Conservation (phyloP, 495 filamentous ascomycete species). For the Neurospora discreta region DNA sequence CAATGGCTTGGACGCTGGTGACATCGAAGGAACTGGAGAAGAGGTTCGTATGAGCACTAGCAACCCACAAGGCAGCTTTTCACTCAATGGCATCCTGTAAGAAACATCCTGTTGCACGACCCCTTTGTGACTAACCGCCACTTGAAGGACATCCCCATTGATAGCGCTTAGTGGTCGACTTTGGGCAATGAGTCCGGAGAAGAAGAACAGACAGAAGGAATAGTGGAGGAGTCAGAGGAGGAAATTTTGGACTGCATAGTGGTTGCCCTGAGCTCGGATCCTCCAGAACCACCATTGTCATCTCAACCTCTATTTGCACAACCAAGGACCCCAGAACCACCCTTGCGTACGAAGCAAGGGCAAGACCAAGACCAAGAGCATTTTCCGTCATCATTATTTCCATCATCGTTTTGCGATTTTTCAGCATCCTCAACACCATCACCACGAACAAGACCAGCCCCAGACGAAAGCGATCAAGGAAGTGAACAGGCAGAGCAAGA, state of each 20-base stretch:
- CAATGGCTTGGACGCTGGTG: background rate
- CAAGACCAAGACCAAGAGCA: background rate
- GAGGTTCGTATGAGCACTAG: background rate
- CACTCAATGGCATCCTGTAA: background rate
- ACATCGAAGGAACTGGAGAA: background rate
- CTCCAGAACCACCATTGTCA: background rate
- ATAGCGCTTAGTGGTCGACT: slow-evolving; percentile 8
- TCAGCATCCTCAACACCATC: background rate
- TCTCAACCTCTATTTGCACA: background rate
- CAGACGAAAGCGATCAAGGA: background rate
- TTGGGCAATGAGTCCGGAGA: slow-evolving; percentile 1
- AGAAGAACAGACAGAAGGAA: background rate
- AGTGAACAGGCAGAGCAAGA: background rate
- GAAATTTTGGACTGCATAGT: background rate
- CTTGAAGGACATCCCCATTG: slow-evolving; percentile 5
- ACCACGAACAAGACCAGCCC: background rate
- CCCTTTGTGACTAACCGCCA: background rate
- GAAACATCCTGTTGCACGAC: background rate
- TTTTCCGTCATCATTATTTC: background rate
- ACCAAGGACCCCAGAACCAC: background rate
- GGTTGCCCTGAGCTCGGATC: background rate
- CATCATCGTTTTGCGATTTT: background rate
- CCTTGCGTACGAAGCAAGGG: background rate
- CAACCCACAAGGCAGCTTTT: background rate
- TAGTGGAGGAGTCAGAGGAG: background rate